Evolutionary conservation across 2,329 filamentous ascomycete genomes (phyloP), one percentile per base, ranked within the genome.

Genomic region (Trichoderma sp.): DNA sequence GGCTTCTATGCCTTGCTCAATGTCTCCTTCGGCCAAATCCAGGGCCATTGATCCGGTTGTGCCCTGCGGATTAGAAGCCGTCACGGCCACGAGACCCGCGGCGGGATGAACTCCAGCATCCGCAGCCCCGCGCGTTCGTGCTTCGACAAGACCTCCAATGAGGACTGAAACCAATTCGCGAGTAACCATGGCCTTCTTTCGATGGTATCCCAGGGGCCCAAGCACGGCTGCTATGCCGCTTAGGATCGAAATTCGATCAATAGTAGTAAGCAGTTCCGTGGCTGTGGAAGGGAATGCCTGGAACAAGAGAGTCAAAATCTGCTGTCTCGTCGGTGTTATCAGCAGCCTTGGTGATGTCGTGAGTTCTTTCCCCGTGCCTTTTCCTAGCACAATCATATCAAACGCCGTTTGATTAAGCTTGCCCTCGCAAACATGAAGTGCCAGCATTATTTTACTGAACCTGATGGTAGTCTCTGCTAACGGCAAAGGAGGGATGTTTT

Each of bases 71-170:
- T 81, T 83, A 3, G 82, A 79, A 13, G 87, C 82, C 72, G 89
- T 91, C 35, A 96, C 82, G 14, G 91, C 90, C 31, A 93, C 90
- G 62, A 97, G 83, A 0, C 93, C 94, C 11, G 95, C 93, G 21
- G 95, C 95, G 52, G 96, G 96, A 80, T 98, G 95, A 43, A 99
- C 93, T 4, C 95, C 96, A 75, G 96, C 92, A 77, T 98, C 96
- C n/a, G 96, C 94, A 52, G 96, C 96, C 37, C 95, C 95, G 59
- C 95, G 87, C 58, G 96, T 97, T 49, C 96, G 88, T 19, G 96
- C 96, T 79, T 97, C 93, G 5, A 97, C 91, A 10, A 99, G 85
- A 3, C 92, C 94, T 40, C 90, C 91, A 64, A 96, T 92, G 52
- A 98, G 84, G 19, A 94, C 89, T 4, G 90, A 91, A 10, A 99